Conservation (phyloP, 495 filamentous ascomycete genomes). For the Hyaloscypha bicolor region DNA sequence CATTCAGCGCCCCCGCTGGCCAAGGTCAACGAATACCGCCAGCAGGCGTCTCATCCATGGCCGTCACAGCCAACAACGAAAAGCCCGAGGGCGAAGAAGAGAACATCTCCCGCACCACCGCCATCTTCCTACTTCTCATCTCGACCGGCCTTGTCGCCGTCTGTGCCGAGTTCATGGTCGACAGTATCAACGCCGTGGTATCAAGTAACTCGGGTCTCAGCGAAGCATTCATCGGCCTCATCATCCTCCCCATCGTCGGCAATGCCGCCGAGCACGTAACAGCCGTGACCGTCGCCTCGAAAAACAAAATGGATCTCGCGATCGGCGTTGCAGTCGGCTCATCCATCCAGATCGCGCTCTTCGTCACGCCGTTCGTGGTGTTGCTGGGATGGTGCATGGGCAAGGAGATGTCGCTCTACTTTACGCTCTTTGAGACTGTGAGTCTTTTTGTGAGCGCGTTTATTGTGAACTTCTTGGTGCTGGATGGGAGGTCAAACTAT, state of each 20-base stretch:
- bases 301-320: slow-evolving; percentile 96
- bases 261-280: slow-evolving; percentile 94
- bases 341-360: slow-evolving; percentile 87
- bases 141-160: slow-evolving; percentile 80
- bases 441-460: slow-evolving; percentile 84
- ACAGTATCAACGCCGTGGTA: slow-evolving; percentile 75
- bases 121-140: slow-evolving; percentile 71
- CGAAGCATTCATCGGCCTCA: slow-evolving; percentile 84
- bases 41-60: slow-evolving; percentile 44
- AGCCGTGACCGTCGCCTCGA: slow-evolving; percentile 81
- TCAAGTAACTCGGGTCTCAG: slow-evolving; percentile 59
- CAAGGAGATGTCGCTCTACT: slow-evolving; percentile 85
- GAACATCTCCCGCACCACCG: slow-evolving; percentile 72
- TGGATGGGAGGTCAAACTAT: slow-evolving; percentile 88
- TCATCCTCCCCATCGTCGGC: slow-evolving; percentile 87
- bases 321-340: slow-evolving; percentile 89
- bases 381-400: slow-evolving; percentile 85
- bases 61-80: slow-evolving; percentile 28
- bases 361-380: slow-evolving; percentile 86
- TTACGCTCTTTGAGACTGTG: slow-evolving; percentile 90
- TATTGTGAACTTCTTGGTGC: slow-evolving; percentile 85
- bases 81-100: slow-evolving; percentile 35
- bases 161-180: slow-evolving; percentile 87
- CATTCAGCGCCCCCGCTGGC: not conserved
- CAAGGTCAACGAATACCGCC: slow-evolving; percentile 19